Base-by-base conservation (phyloP, 768 basidiomycete genomes). In the Lactarius psammicola region DNA sequence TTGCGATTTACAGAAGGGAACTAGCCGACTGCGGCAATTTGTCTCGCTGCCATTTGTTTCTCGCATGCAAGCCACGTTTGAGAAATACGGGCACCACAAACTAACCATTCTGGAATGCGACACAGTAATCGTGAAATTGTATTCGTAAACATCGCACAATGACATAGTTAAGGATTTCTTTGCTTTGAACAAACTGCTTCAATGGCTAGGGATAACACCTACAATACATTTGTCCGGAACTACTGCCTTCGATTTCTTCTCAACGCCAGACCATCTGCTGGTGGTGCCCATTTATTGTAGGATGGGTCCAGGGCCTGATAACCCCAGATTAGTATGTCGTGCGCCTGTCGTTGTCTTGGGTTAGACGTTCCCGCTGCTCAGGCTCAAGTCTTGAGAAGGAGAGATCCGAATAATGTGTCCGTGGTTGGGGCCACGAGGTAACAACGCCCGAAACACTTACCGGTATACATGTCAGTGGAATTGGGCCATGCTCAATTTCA, bases 1-100 rank as follows among this genome's bases (percentile, higher is more conserved):
- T 82, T 95, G 66, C 87, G 92, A 57, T 93, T 94, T 76, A 84
- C 89, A 30, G 73, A 62, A 66, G 51, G 77, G 38, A 73, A 61
- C 28, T 49, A 56, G 49, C 34, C 31, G 2, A 28, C 30, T n/a
- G n/a, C n/a, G n/a, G n/a, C n/a, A n/a, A n/a, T n/a, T 30, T 11
- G 9, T 34, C 51, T 26, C 20, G 15, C 11, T 3, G 7, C 51
- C n/a, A n/a, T n/a, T n/a, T n/a, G n/a, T n/a, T n/a, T n/a, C 46
- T n/a, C n/a, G 40, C 31, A 17, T 36, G 33, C 46, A 58, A 28
- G 40, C 49, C 17, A 26, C 11, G 20, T 44, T 44, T 40, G 42
- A 60, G 34, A 56, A 60, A 28, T 31, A 60, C 31, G 33, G 60
- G 44, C n/a, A 56, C 20, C 17, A 38, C 60, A 65, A 55, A 33